Percentiles rank a stretch among this genome's conserved stretches.
Evolutionary conservation across 2,329 filamentous ascomycete genomes (phyloP).

Genomic region (Aspergillus sp.): DNA sequence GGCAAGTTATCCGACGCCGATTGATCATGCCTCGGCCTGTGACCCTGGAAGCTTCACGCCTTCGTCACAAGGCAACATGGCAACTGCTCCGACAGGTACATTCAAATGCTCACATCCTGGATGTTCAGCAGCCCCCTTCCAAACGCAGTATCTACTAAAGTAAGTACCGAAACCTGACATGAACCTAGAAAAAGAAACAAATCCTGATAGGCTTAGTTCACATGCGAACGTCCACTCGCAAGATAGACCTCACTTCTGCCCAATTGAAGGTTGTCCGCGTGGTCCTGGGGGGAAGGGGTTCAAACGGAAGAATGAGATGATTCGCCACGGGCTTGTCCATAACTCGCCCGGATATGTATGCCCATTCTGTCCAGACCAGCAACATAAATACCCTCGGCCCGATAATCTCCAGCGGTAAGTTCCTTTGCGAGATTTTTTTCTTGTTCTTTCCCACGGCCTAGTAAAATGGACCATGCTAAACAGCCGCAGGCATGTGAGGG

Average conservation of each 20-base stretch:
- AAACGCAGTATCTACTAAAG: slow-evolving; percentile 66
- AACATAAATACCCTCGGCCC: slow-evolving; percentile 91
- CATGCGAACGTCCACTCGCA: slow-evolving; percentile 63
- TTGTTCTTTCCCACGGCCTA: too few relatives aligned
- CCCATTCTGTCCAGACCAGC: slow-evolving; percentile 89
- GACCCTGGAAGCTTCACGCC: slow-evolving; percentile 26
- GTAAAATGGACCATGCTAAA: slow-evolving; percentile 35
- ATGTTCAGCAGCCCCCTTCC: slow-evolving; percentile 60
- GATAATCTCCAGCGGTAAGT: slow-evolving; percentile 90
- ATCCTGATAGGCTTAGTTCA: slow-evolving; percentile 34
- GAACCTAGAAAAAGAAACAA: background rate
- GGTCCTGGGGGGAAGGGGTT: slow-evolving; percentile 65
- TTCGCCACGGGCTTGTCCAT: slow-evolving; percentile 82
- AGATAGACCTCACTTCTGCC: slow-evolving; percentile 64
- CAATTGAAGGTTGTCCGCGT: slow-evolving; percentile 57
- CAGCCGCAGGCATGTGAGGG: slow-evolving; percentile 71
- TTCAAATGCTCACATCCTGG: slow-evolving; percentile 58
- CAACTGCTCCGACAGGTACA: slow-evolving; percentile 26
- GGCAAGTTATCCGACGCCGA: slow-evolving; percentile 42
- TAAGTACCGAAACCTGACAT: slow-evolving; percentile 36
- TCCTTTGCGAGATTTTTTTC: background rate
- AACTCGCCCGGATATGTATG: slow-evolving; percentile 94
- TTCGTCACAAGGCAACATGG: slow-evolving; percentile 25
- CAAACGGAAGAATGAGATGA: slow-evolving; percentile 71
- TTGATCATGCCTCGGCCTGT: slow-evolving; percentile 29